Base-by-base conservation (phyloP, 768 basidiomycete species). In the Termitomyces titanicus region DNA sequence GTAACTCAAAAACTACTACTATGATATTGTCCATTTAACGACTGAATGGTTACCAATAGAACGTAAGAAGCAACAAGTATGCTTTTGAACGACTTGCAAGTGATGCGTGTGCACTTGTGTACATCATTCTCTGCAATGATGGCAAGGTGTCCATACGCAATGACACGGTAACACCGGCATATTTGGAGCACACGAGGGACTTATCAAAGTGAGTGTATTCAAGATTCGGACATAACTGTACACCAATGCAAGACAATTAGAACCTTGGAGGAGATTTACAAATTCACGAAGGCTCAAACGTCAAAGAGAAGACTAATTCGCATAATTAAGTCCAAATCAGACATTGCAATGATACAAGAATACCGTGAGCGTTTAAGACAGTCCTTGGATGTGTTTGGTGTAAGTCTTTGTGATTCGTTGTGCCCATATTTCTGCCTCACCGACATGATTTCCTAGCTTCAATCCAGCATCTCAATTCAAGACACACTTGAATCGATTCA, bases 41-140 rank as follows among this genome's bases (percentile, higher is more conserved):
- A 13, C 25, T 27, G 31, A 39, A 24, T 2, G 4, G 3, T 42
- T 10, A 18, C 18, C 13, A 17, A 35, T 34, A 60, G 59, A 43
- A 46, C n/a, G 48, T 53, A 3, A 47, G 52, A 38, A 49, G 47
- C 12, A 58, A 58, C 34, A 57, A 61, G 40, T 42, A 51, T 33
- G 44, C 33, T 15, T 61, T 61, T 38, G 37, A 47, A 8, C 49
- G 45, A 2, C 53, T 61, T 6, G 56, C 53, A 3, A 13, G 47
- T 6, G 53, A 61, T 37, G 56, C 53, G 4, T 57, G 60, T 49
- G 51, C 49, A 1, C 56, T 61, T 3, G 60, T 61, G 37, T 57
- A 58, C 31, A 48, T 53, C 15, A 25, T 54, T 15, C 34, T 49
- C 0, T 25, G 43, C 20, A 45, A 39, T 5, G 33, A 49, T 1